Percentiles rank a stretch among this genome's conserved stretches.
These are phyloP conservation scores for Ceratocystis papillata DNA, from an alignment of 2,329 filamentous ascomycete genomes.

Conservation along the genomic window DNA sequence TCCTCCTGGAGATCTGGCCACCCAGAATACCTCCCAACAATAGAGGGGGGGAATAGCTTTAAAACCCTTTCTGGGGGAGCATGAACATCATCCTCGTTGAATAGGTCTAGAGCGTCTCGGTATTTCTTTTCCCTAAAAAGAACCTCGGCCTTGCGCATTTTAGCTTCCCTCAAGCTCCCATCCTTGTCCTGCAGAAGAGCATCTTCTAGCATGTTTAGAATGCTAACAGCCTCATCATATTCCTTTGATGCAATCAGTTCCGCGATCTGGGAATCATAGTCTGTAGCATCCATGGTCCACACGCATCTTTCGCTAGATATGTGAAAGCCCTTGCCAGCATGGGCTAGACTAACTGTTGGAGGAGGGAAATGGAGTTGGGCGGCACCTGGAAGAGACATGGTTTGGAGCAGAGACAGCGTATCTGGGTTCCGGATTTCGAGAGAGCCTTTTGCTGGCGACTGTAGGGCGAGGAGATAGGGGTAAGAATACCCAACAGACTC, in stretches of 20 bases:
- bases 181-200: conserved; percentile 76
- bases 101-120: conserved; percentile 75
- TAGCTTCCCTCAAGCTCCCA: conserved; percentile 69
- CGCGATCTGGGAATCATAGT: conserved; percentile 82
- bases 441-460: conserved; percentile 68
- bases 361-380: conserved; percentile 83
- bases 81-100: conserved; percentile 70
- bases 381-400: conserved; percentile 68
- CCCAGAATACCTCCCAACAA: conserved; percentile 69
- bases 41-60: conserved; percentile 67
- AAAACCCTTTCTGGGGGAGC: conserved; percentile 85
- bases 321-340: conserved; percentile 91
- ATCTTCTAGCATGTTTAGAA: conserved; percentile 83
- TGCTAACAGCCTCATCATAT: conserved; percentile 85
- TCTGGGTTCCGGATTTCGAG: conserved; percentile 89
- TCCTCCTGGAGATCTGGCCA: conserved; percentile 39
- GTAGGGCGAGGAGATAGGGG: conserved; percentile 81
- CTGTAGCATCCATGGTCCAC: conserved; percentile 90
- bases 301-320: conserved; percentile 83
- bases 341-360: conserved; percentile 84
- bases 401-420: conserved; percentile 81
- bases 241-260: conserved; percentile 62
- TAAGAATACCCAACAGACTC: conserved; percentile 94
- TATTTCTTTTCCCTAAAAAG: conserved; percentile 78
- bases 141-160: conserved; percentile 79